Conservation (phyloP, 129 eudicot species). For the Lactuca saligna region DNA sequence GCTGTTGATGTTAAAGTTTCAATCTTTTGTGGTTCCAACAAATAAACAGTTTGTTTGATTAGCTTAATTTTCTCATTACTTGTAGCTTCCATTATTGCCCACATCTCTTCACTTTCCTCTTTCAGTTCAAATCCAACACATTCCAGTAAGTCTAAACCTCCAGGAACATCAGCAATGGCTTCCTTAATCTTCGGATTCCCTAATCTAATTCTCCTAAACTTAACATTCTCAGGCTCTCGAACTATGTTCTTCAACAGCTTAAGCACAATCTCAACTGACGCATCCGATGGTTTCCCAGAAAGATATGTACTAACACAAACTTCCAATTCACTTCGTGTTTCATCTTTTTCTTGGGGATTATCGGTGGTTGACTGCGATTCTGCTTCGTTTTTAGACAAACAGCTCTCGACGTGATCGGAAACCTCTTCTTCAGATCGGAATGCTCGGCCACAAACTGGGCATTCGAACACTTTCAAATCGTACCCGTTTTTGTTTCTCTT, state of each 20-base stretch:
- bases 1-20: constrained; percentile 23
- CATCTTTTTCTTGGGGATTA: constrained; percentile 3
- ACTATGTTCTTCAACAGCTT: constrained; percentile 72
- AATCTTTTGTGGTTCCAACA: constrained; percentile 55
- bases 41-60: constrained; percentile 44
- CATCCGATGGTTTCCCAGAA: constrained; percentile 74
- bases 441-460: constrained; percentile 72
- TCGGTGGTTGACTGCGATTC: constrained; percentile 20
- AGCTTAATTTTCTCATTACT: constrained; percentile 39
- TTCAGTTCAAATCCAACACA: constrained; percentile 73
- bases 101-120: constrained; percentile 89
- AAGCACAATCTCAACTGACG: constrained; percentile 55
- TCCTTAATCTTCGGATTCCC: constrained; percentile 84
- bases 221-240: constrained; percentile 78
- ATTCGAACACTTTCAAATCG: constrained; percentile 73
- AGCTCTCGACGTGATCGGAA: constrained; percentile 63
- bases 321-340: constrained; percentile 40
- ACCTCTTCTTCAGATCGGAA: constrained; percentile 78
- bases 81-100: constrained; percentile 78
- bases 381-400: constrained; percentile 37
- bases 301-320: constrained; percentile 52
- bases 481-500: constrained; percentile 76
- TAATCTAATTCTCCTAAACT: constrained; percentile 78
- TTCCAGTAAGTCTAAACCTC: constrained; percentile 85
- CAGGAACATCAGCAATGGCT: constrained; percentile 72